Base-by-base conservation (phyloP, 2,329 filamentous ascomycete species). In the Fusarium mangiferae region DNA sequence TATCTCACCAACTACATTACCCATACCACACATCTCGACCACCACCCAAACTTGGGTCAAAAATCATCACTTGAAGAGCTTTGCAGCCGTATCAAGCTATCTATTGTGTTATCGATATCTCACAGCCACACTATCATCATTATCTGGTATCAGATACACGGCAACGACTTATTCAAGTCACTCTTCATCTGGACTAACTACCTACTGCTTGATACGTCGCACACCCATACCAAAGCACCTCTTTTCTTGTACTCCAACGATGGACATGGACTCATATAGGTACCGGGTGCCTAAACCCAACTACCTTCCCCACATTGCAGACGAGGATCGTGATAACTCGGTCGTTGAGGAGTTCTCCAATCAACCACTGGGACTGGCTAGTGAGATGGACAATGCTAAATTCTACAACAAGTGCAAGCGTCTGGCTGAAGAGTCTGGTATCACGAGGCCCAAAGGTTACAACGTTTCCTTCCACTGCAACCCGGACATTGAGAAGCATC, bases 401-500 rank as follows among this genome's bases (percentile, higher is more conserved):
- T 90, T 86, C 80, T 87, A 87, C 74, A 85, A 85, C 79, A 89
- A 90, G 80, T 88, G 88, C 81, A 89, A 88, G 80, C 86, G 86
- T 61, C 82, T 86, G 28, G 89, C 88, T 30, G 84, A 88, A 67
- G 85, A 89, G 58, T 88, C 94, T 82, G 92, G 91, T 75, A 94
- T 98, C 78, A 90, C 91, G 59, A 89, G 91, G 41, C 95, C 96
- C 4, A 92, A 93, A 80, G 95, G 95, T 76, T 95, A 97, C 84
- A 95, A 89, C 38, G 96, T 99, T 52, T 98, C 96, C 15, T 98
- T 95, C 84, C 96, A 99, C 82, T 94, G 95, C 84, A 98, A 98
- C 79, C 94, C 95, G 4, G 91, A 94, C 68, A 97, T 98, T 81
- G 96, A 99, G 84, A 93, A 93, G 80, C 96, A 98, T 83, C 96